Evolutionary conservation across 495 filamentous ascomycete genomes (phyloP).

Genomic region (Copromyces sp.): DNA sequence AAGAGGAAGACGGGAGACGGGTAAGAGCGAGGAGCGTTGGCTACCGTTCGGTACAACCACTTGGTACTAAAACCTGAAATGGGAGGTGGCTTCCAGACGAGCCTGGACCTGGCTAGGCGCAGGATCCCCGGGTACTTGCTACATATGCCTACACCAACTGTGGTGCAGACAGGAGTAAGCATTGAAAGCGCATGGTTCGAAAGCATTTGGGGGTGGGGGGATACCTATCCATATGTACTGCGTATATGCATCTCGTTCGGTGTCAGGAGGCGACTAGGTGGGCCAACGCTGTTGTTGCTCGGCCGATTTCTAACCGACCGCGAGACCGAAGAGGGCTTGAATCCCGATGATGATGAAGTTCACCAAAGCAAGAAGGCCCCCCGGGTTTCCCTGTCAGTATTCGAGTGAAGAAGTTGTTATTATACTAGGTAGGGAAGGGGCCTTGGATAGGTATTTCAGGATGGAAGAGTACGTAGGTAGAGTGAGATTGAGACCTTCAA

Average conservation of each 20-base stretch:
- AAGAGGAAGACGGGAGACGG: background rate
- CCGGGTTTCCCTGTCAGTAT: background rate
- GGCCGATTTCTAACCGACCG: background rate
- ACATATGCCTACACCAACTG: background rate
- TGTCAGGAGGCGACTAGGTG: background rate
- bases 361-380: background rate
- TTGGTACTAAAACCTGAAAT: background rate
- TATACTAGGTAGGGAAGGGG: background rate
- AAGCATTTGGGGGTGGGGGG: background rate
- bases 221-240: background rate
- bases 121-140: background rate
- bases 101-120: background rate
- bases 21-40: background rate
- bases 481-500: background rate
- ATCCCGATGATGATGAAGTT: background rate
- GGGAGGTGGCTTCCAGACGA: background rate
- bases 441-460: background rate
- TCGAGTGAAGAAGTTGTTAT: background rate
- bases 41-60: background rate
- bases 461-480: background rate
- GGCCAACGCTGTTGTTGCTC: background rate
- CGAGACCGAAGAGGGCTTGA: background rate
- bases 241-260: background rate
- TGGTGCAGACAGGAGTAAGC: background rate
- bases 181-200: background rate